Evolutionary conservation across 148 eudicot species (phyloP), one percentile per base, ranked within the genome.

Genomic region (Camellia lanceoleosa): DNA sequence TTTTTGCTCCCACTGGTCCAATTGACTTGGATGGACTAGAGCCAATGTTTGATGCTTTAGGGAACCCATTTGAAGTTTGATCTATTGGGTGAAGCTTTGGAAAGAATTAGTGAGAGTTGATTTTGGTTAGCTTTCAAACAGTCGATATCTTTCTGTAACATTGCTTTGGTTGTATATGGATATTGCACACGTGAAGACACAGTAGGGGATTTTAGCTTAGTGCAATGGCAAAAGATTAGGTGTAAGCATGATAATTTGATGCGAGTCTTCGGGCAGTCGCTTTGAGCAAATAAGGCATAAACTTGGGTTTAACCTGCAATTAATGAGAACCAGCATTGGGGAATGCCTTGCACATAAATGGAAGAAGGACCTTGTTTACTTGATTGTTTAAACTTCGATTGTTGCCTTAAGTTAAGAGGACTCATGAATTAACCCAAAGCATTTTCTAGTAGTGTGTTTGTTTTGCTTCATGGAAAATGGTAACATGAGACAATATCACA

Each of bases 1-100:
- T 47, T 46, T 47, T 38, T 70, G 56, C 73, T 12, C 73, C 73
- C 30, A 47, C 30, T 19, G 49, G 74, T 54, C 74, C 74, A 55
- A 5, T 71, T 49, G 16, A n/a, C 74, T 71, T 71, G 74, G 58
- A 19, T 71, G 51, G 16, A 18, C 7, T 49, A 0, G 58, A 71
- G 41, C 12, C 41, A 47, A 49, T 71, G 41, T 20, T 71, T 9
- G 56, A 19, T n/a, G 7, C 3, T 55, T 55, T 55, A 55, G 59
- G 59, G 14, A 55, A 8, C 12, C 12, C 59, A 10, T 12, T 55
- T 7, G 52, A 49, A 49, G 52, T 49, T 55, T 55, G 59, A 55
- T 0, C 59, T 55, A 55, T 9, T 2, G 20, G 16, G 19, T 13
- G 49, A 46, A 52, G 55, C 49, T 70, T 49, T 8, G 56, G 23